Evolutionary conservation across 768 basidiomycete species (phyloP).

Genomic region (Macrolepiota albuminosa): DNA sequence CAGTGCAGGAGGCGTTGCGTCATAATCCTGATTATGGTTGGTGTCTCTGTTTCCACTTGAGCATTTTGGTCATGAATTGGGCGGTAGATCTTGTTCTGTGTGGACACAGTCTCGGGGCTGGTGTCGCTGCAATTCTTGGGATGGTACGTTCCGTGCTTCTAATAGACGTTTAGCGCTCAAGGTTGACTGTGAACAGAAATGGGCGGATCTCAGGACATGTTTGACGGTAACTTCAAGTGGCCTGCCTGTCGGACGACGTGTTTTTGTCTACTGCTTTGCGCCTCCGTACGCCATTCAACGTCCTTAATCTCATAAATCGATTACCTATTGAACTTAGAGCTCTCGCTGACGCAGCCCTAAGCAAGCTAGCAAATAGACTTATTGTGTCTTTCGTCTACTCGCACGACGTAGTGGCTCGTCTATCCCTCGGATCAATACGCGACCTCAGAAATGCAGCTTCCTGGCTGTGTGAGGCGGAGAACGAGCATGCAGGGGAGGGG

Average conservation of each 20-base stretch:
- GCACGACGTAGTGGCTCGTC: conserved; percentile 73
- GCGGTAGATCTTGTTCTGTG: conserved; percentile 56
- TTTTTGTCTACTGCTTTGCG: conserved; percentile 75
- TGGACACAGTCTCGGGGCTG: conserved; percentile 83
- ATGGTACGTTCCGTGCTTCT: conserved; percentile 40
- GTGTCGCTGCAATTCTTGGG: conserved; percentile 70
- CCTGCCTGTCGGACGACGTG: conserved; percentile 58
- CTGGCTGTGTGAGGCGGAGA: conserved; percentile 76
- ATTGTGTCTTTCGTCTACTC: conserved; percentile 80
- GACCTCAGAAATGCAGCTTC: conserved; percentile 71
- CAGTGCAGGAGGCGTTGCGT: conserved; percentile 64
- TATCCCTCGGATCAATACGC: conserved; percentile 73
- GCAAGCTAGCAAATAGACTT: conserved; percentile 54
- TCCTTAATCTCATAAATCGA: background rate
- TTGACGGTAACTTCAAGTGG: conserved; percentile 65
- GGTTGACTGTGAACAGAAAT: conserved; percentile 50
- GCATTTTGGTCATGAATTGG: conserved; percentile 23
- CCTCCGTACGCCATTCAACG: conserved; percentile 55
- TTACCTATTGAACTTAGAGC: conserved; percentile 35
- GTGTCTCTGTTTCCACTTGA: conserved; percentile 17
- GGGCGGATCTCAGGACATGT: conserved; percentile 80
- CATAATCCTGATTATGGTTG: conserved; percentile 70
- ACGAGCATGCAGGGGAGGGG: conserved; percentile 44
- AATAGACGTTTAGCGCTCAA: background rate
- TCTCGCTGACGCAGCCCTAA: conserved; percentile 55